phyloP scores from a whole-genome alignment of 2,329 filamentous ascomycete genomes.

The Paecilomyces formosus region DNA sequence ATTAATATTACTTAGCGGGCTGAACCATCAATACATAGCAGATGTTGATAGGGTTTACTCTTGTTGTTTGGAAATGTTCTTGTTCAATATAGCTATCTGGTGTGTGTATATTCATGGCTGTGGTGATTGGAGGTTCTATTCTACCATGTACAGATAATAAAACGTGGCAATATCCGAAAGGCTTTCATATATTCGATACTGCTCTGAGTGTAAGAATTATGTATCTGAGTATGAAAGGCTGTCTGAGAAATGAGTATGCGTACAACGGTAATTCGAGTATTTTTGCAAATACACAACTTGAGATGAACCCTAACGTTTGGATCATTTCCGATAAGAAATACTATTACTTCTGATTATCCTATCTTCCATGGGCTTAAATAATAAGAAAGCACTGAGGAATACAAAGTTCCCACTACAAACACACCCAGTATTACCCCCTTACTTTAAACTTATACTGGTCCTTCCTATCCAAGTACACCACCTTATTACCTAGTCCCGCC shows the following conservation, averaged over 20 bases:
- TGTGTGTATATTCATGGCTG: no score
- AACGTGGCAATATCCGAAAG: no score
- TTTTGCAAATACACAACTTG: neutral
- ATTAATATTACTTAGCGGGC: no score
- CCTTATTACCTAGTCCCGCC: slow-evolving; percentile 44
- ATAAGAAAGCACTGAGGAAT: neutral
- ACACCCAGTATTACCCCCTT: slow-evolving; percentile 2
- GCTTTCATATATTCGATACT: no score
- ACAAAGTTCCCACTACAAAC: neutral
- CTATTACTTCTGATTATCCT: neutral
- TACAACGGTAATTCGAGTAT: neutral
- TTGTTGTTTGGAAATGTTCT: no score
- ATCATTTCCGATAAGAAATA: neutral
- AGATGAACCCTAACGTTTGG: neutral
- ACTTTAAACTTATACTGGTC: slow-evolving; percentile 52
- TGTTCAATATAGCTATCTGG: no score
- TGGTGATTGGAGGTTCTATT: no score
- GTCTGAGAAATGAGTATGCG: neutral
- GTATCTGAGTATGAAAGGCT: neutral
- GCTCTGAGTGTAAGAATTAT: neutral
- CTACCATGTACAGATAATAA: no score
- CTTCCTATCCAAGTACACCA: slow-evolving; percentile 54
- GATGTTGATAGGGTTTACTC: no score
- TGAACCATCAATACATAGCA: no score
- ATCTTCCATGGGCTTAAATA: neutral